Conservation (phyloP, 139 green algal genomes). For the Monoraphidium neglectum region DNA sequence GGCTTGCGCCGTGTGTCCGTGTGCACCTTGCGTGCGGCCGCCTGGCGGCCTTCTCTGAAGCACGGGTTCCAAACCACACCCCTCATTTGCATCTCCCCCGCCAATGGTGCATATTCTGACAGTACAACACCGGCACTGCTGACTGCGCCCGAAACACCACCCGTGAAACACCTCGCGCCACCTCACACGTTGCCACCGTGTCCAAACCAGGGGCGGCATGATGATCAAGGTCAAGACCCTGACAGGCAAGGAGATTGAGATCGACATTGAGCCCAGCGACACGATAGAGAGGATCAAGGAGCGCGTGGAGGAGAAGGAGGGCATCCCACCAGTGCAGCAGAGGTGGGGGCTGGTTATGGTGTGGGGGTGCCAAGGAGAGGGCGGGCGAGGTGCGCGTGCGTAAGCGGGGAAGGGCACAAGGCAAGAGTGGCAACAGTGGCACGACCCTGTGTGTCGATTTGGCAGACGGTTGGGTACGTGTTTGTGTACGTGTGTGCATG, state of each 20-base stretch:
- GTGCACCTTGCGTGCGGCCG: not conserved
- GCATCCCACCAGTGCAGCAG: slow-evolving; percentile 98
- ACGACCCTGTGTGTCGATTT: no score
- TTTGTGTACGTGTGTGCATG: no score
- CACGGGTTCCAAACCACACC: not conserved
- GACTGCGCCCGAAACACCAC: not conserved
- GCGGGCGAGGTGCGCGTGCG: no score
- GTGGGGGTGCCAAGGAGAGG: no score
- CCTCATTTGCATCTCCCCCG: not conserved
- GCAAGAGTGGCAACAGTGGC: no score
- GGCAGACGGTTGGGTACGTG: no score
- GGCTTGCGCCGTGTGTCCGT: not conserved
- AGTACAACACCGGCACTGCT: not conserved
- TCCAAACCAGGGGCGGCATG: slow-evolving; percentile 37
- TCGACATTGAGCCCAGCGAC: slow-evolving; percentile 98
- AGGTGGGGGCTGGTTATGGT: slow-evolving; percentile 56
- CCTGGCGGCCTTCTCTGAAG: not conserved
- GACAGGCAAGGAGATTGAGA: slow-evolving; percentile 99
- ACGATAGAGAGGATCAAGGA: slow-evolving; percentile 99
- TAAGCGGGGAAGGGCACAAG: no score
- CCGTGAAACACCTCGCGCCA: not conserved
- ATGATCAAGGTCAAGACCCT: slow-evolving; percentile 97
- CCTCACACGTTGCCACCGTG: not conserved
- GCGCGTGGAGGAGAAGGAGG: slow-evolving; percentile 99
- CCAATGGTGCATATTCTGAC: not conserved